Percentiles rank a stretch among this genome's conserved stretches.
Evolutionary conservation across 768 basidiomycete genomes (phyloP).

Genomic region (Gloeophyllum trabeum): DNA sequence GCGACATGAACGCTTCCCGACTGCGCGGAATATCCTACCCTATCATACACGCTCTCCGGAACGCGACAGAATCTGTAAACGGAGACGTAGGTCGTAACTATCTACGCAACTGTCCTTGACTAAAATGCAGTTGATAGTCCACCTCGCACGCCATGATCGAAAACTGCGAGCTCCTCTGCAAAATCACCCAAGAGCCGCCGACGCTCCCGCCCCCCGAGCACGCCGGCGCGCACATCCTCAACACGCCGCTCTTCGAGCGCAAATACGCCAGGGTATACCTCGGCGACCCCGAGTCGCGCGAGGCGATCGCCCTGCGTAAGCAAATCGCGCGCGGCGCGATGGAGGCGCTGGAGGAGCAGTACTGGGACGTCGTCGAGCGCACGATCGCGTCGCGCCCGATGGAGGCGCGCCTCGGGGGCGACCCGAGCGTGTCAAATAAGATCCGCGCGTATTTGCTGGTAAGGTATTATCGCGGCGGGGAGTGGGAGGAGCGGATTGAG

Average conservation of each 20-base stretch:
- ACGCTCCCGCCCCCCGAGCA: slow-evolving; percentile 68
- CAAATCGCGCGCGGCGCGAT: slow-evolving; percentile 73
- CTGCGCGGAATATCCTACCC: slow-evolving; percentile 66
- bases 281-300: slow-evolving; percentile 48
- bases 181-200: slow-evolving; percentile 70
- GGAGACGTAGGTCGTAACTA: slow-evolving; percentile 32
- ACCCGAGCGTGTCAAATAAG: slow-evolving; percentile 83
- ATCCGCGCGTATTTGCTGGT: slow-evolving; percentile 82
- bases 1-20: slow-evolving; percentile 66
- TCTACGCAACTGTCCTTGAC: background rate
- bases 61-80: slow-evolving; percentile 50
- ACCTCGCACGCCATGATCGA: slow-evolving; percentile 51
- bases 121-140: slow-evolving; percentile 20
- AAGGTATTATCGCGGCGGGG: slow-evolving; percentile 66
- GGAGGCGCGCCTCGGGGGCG: slow-evolving; percentile 84
- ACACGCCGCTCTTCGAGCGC: slow-evolving; percentile 69
- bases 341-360: slow-evolving; percentile 82
- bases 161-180: slow-evolving; percentile 62
- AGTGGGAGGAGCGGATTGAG: slow-evolving; percentile 84
- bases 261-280: slow-evolving; percentile 77
- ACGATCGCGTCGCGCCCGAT: slow-evolving; percentile 72
- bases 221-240: slow-evolving; percentile 73
- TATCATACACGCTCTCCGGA: slow-evolving; percentile 58
- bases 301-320: slow-evolving; percentile 50
- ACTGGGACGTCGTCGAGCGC: slow-evolving; percentile 73